Conservation (phyloP, 2,329 filamentous ascomycete genomes). For the Penicillium sumatraense region DNA sequence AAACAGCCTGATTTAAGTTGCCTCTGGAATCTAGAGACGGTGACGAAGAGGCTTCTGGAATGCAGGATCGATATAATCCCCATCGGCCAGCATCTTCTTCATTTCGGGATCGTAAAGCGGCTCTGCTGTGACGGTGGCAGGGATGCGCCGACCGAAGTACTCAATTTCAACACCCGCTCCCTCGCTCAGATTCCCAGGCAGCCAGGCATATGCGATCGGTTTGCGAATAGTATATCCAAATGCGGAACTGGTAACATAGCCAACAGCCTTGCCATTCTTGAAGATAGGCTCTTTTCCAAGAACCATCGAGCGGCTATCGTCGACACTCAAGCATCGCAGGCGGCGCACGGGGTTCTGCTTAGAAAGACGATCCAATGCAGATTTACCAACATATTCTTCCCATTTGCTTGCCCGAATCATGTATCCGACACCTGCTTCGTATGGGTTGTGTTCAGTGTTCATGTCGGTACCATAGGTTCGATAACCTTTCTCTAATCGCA, state of each 20-base stretch:
- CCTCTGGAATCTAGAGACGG: conserved; percentile 16
- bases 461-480: conserved; percentile 63
- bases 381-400: conserved; percentile 55
- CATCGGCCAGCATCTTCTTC: conserved; percentile 37
- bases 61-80: conserved; percentile 7
- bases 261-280: conserved; percentile 50
- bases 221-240: conserved; percentile 65
- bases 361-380: conserved; percentile 51
- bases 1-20: background rate
- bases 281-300: conserved; percentile 68
- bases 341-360: conserved; percentile 42
- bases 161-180: conserved; percentile 62
- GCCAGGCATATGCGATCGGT: conserved; percentile 64
- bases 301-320: conserved; percentile 62
- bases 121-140: conserved; percentile 59
- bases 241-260: conserved; percentile 65
- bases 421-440: conserved; percentile 60
- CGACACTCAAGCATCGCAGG: conserved; percentile 56
- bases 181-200: conserved; percentile 53
- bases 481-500: conserved; percentile 65
- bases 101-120: conserved; percentile 54
- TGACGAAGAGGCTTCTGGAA: conserved; percentile 14
- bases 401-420: conserved; percentile 50
- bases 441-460: conserved; percentile 65
- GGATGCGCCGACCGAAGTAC: conserved; percentile 62